Base-by-base conservation (phyloP, 1,139 yeast genomes). In the Zygosaccharomyces pseudobailii region DNA sequence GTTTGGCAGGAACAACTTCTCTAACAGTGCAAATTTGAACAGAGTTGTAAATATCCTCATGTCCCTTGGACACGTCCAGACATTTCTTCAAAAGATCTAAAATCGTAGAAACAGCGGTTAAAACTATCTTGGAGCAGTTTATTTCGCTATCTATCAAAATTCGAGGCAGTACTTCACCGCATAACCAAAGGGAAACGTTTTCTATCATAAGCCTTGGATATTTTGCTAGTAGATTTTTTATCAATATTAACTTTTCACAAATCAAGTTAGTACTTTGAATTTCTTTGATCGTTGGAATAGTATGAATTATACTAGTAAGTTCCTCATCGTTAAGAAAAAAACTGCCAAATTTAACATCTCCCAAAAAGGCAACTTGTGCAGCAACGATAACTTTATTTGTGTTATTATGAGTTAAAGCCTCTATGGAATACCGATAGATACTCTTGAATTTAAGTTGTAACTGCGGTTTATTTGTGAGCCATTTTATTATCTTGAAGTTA, bases 331-430 rank as follows among this genome's bases (percentile, higher is more conserved):
- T 35, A 3, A 57, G 36, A 39, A 50, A 55, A 25, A 50, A 50
- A 8, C 49, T 42, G n/a, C 61, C 58, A 35, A 55, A 59, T 38
- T 53, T 57, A 36, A 62, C 66, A 10, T 61, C 62, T 33, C 55
- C 58, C 21, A 63, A 41, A 32, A 63, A 53, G n/a, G 59, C 47
- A 5, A 58, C 44, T 27, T 61, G 62, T 2, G 62, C 54, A 2
- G 54, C 52, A 2, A 61, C 50, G 45, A 63, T 59, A 5, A 55
- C 55, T 46, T 63, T 63, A 39, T 56, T 63, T 2, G 63, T 45
- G 40, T 58, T 52, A n/a, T 41, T 44, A 42, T 58, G 53, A 6
- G 48, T 46, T 25, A 63, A 44, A 1, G 57, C 57, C 10, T 51
- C 54, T 7, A 48, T 41, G 3, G 58, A 51, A 6, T 40, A 25